Evolutionary conservation across 768 basidiomycete genomes (phyloP).

Genomic region (Termitomyces sp.): DNA sequence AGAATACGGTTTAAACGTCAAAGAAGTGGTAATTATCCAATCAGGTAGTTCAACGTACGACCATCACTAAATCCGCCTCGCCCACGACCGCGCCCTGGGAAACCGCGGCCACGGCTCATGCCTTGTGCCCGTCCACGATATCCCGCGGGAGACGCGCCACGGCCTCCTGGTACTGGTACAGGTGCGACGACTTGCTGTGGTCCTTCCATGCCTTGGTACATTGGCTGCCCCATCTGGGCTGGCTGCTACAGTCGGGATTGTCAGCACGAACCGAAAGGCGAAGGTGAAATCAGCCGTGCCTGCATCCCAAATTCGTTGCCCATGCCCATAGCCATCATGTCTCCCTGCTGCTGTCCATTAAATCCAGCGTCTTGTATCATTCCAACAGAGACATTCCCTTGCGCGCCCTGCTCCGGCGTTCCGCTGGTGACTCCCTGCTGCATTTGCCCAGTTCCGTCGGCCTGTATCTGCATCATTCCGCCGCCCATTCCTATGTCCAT

Average conservation of each 20-base stretch:
- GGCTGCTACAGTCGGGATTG: constrained; percentile 41
- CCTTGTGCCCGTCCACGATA: constrained; percentile 28
- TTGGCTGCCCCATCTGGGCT: constrained; percentile 54
- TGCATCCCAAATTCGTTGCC: constrained; percentile 64
- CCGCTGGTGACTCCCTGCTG: constrained; percentile 29
- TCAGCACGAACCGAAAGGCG: not conserved
- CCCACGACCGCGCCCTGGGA: constrained; percentile 35
- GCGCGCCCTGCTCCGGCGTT: constrained; percentile 34
- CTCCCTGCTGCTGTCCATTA: constrained; percentile 35
- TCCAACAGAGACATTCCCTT: constrained; percentile 27
- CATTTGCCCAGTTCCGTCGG: constrained; percentile 27
- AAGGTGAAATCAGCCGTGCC: constrained; percentile 35
- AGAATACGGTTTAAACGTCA: constrained; percentile 18
- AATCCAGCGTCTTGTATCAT: constrained; percentile 46
- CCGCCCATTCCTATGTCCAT: constrained; percentile 64
- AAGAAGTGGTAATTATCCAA: not conserved
- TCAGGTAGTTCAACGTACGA: constrained; percentile 16
- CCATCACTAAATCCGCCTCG: constrained; percentile 35
- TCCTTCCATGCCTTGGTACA: constrained; percentile 60
- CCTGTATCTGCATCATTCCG: constrained; percentile 52
- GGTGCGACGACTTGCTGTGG: constrained; percentile 39
- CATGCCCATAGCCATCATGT: constrained; percentile 72
- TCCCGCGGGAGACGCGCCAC: constrained; percentile 25
- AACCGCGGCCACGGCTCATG: constrained; percentile 38
- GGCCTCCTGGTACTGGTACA: constrained; percentile 33